phyloP scores from a whole-genome alignment of 805 yeast species.

The Myxozyma udenii region DNA sequence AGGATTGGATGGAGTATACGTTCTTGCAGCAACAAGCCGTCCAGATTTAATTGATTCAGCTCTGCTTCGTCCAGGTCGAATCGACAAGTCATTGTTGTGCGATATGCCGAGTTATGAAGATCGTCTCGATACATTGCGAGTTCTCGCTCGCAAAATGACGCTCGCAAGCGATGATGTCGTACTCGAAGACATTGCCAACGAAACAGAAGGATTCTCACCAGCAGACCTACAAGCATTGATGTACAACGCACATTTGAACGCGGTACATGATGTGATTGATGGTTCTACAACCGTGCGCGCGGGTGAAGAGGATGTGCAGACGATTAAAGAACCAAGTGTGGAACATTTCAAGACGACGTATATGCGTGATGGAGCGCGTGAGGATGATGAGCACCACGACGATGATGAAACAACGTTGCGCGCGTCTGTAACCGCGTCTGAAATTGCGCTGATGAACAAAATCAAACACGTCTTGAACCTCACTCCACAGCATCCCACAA shows the following conservation, averaged over 20 bases:
- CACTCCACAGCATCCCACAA: neutral
- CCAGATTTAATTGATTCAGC: conserved; percentile 97
- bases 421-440: neutral
- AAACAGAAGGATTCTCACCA: conserved; percentile 79
- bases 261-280: conserved; percentile 57
- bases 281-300: neutral
- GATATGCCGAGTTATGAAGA: conserved; percentile 75
- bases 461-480: neutral
- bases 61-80: conserved; percentile 88
- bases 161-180: conserved; percentile 42
- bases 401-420: neutral
- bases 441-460: neutral
- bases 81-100: conserved; percentile 88
- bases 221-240: conserved; percentile 93
- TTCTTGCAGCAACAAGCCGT: conserved; percentile 91
- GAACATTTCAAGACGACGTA: conserved; percentile 4
- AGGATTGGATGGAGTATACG: conserved; percentile 94
- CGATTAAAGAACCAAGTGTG: neutral
- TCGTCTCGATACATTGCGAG: conserved; percentile 64
- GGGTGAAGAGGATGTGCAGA: too few relatives aligned
- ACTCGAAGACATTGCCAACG: conserved; percentile 55
- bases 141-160: conserved; percentile 56
- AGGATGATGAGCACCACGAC: neutral
- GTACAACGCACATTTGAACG: conserved; percentile 85
- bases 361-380: too few relatives aligned